A percentile compares a stretch with the other conserved stretches of the same genome.
These are phyloP conservation scores for Asterophora parasitica DNA, from an alignment of 768 basidiomycete species.

Conservation along the genomic window DNA sequence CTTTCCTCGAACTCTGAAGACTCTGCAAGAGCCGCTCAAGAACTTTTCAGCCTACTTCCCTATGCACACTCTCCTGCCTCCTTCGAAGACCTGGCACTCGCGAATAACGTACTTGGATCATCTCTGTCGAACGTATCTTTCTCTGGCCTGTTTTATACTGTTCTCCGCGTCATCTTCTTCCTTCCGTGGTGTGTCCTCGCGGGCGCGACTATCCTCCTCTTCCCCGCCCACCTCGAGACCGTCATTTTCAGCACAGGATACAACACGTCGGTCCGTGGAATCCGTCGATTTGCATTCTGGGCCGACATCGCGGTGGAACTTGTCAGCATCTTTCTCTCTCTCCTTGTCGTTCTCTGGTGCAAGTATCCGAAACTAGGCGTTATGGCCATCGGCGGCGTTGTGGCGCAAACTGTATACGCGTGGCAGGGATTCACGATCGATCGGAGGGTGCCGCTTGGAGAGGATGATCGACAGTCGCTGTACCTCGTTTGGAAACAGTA, in stretches of 20 bases:
- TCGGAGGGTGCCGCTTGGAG: conserved; percentile 30
- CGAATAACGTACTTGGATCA: not conserved
- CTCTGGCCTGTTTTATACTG: conserved; percentile 14
- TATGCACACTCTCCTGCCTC: conserved; percentile 8
- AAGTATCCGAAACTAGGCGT: conserved; percentile 21
- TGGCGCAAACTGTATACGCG: conserved; percentile 25
- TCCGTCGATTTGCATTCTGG: conserved; percentile 39
- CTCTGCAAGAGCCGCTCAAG: conserved; percentile 4
- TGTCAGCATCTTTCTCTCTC: conserved; percentile 30
- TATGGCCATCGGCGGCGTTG: conserved; percentile 20
- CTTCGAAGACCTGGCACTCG: conserved; percentile 7
- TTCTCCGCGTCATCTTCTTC: conserved; percentile 28
- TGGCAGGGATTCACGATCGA: conserved; percentile 36
- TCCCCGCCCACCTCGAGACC: conserved; percentile 30
- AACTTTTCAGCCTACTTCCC: conserved; percentile 14
- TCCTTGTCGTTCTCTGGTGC: conserved; percentile 26
- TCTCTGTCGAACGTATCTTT: conserved; percentile 5
- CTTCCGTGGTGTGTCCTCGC: conserved; percentile 43
- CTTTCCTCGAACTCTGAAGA: not conserved
- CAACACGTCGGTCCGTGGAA: conserved; percentile 22
- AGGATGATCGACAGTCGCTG: conserved; percentile 36
- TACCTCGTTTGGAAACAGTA: conserved; percentile 22
- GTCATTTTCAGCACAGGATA: conserved; percentile 34
- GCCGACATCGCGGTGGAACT: conserved; percentile 34
- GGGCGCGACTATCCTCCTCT: conserved; percentile 37